These are phyloP conservation scores for Arthroderma uncinatum DNA, from an alignment of 2,329 filamentous ascomycete species.

Conservation along the genomic window DNA sequence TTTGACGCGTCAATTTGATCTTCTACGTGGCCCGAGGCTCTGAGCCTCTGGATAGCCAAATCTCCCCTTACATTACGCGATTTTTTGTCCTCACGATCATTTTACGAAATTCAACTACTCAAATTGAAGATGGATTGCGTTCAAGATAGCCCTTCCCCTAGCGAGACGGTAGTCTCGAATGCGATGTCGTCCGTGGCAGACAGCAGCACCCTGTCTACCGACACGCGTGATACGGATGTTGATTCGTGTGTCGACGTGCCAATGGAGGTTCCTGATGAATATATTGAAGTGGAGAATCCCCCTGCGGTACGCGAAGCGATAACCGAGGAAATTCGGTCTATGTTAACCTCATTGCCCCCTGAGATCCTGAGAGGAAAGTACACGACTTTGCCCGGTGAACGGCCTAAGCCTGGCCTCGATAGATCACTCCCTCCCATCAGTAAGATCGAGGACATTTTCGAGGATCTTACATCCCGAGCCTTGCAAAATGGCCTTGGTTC, in stretches of 20 bases:
- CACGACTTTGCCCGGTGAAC: slow-evolving; percentile 10
- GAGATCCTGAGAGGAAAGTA: slow-evolving; percentile 16
- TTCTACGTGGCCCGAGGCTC: too few relatives aligned
- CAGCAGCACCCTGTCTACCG: neutral
- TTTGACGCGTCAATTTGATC: too few relatives aligned
- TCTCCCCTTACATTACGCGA: neutral
- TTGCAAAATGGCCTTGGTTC: slow-evolving; percentile 24
- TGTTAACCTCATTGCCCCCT: slow-evolving; percentile 12
- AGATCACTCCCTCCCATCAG: slow-evolving; percentile 36
- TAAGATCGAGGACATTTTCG: slow-evolving; percentile 41
- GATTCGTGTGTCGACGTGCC: neutral
- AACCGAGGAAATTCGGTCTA: neutral
- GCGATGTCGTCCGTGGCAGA: neutral
- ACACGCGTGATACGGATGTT: neutral
- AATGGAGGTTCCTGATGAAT: neutral
- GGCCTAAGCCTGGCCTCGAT: slow-evolving; percentile 21
- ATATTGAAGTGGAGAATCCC: neutral
- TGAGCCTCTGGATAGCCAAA: neutral
- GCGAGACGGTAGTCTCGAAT: neutral
- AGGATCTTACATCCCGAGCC: slow-evolving; percentile 36
- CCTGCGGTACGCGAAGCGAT: neutral
- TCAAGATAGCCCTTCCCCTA: neutral
- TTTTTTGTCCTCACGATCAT: neutral
- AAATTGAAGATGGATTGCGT: neutral
- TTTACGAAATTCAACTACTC: neutral